phyloP scores from a whole-genome alignment of 177 flowering plant species.

The Telopea speciosissima region DNA sequence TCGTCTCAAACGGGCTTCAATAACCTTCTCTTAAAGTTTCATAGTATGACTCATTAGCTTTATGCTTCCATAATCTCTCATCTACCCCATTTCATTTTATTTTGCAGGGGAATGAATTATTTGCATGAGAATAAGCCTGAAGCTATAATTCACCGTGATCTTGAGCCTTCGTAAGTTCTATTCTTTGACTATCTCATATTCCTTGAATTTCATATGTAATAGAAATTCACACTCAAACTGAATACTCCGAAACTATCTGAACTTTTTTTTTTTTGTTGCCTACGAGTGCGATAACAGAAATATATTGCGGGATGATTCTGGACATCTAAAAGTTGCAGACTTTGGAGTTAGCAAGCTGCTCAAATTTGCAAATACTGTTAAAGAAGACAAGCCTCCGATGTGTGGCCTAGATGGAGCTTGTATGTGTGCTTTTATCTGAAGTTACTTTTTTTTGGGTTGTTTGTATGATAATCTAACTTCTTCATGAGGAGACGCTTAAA shows the following conservation, averaged over 20 bases:
- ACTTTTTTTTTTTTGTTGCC: slow-evolving; percentile 29
- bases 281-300: slow-evolving; percentile 69
- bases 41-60: too few species aligned
- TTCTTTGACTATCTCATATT: neutral
- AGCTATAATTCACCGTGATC: slow-evolving; percentile 89
- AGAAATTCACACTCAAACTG: neutral
- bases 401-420: slow-evolving; percentile 51
- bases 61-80: neutral
- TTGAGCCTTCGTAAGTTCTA: slow-evolving; percentile 93
- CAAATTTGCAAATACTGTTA: slow-evolving; percentile 47
- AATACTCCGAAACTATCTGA: slow-evolving; percentile 20
- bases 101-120: slow-evolving; percentile 91
- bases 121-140: slow-evolving; percentile 89
- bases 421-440: slow-evolving; percentile 30
- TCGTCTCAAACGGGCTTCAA: too few species aligned
- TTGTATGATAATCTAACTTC: neutral
- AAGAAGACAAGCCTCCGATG: slow-evolving; percentile 56
- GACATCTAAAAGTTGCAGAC: slow-evolving; percentile 97
- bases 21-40: too few species aligned
- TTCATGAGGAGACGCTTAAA: neutral
- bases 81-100: neutral
- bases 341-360: slow-evolving; percentile 94
- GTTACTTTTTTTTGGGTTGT: neutral
- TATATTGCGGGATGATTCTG: slow-evolving; percentile 94
- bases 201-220: neutral